These are phyloP conservation scores for Colletotrichum sp. DNA, from an alignment of 2,329 filamentous ascomycete species.

Conservation along the genomic window DNA sequence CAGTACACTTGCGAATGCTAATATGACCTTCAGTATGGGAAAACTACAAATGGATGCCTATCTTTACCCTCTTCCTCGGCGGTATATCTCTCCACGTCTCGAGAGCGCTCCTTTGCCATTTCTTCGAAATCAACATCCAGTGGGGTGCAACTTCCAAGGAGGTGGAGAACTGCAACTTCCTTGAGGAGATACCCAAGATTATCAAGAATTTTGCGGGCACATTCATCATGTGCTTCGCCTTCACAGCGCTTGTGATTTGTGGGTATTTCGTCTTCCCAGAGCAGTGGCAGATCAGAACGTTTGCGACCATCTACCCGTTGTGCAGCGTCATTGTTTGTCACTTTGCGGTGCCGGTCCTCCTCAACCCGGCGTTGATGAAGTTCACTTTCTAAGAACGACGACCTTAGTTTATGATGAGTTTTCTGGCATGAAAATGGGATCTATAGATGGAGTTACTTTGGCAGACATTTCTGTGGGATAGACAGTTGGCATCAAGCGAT, in stretches of 20 bases:
- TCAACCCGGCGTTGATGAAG: constrained; percentile 69
- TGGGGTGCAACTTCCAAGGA: constrained; percentile 66
- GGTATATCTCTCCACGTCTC: constrained; percentile 47
- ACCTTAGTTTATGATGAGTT: background rate
- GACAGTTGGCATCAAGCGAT: background rate
- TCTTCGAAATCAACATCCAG: constrained; percentile 47
- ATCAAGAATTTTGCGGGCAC: constrained; percentile 57
- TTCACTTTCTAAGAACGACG: constrained; percentile 55
- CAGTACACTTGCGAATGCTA: too few species aligned
- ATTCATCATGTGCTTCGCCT: too few species aligned
- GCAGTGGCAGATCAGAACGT: constrained; percentile 61
- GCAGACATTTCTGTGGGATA: background rate
- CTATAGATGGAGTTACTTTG: constrained; percentile 4
- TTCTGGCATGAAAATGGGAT: background rate
- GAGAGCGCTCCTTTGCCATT: constrained; percentile 44
- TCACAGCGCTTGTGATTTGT: too few species aligned
- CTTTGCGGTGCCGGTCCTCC: constrained; percentile 61
- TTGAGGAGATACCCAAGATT: constrained; percentile 59
- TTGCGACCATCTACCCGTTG: constrained; percentile 66
- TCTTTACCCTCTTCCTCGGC: constrained; percentile 52
- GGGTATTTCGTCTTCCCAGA: constrained; percentile 44
- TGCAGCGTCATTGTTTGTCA: constrained; percentile 55
- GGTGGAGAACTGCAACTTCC: constrained; percentile 60
- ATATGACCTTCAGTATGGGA: constrained; percentile 51
- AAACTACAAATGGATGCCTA: constrained; percentile 67